These are phyloP conservation scores for Curvularia sp. DNA, from an alignment of 2,329 filamentous ascomycete species.

Conservation along the genomic window DNA sequence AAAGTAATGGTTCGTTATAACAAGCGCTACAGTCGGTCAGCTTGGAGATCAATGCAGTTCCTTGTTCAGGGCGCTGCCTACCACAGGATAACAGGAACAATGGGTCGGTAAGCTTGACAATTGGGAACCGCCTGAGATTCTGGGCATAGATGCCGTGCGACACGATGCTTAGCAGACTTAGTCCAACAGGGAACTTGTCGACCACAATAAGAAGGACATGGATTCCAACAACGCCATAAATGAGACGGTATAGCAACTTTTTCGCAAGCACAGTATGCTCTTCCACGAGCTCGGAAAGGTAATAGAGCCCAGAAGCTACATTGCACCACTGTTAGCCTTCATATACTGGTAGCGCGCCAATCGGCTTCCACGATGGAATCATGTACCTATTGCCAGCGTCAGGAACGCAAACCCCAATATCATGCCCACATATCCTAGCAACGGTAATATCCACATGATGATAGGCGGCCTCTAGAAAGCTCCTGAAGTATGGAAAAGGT, in stretches of 20 bases:
- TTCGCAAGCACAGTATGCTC: conserved; percentile 95
- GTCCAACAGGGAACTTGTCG: conserved; percentile 82
- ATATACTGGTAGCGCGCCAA: not conserved
- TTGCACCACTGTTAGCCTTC: conserved; percentile 5
- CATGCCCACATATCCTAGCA: conserved; percentile 88
- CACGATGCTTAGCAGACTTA: conserved; percentile 76
- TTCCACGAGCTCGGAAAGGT: conserved; percentile 96
- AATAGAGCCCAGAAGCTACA: conserved; percentile 93
- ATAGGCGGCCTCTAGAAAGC: conserved; percentile 6
- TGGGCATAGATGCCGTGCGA: conserved; percentile 87
- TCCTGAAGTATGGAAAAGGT: conserved; percentile 11
- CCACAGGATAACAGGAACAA: conserved; percentile 84
- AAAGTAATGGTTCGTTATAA: conserved; percentile 88
- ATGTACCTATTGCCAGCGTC: conserved; percentile 85
- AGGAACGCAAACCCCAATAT: conserved; percentile 91
- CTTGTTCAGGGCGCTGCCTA: conserved; percentile 52
- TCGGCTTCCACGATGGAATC: not conserved
- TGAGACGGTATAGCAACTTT: conserved; percentile 81
- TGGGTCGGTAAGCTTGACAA: conserved; percentile 87
- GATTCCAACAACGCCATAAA: conserved; percentile 78
- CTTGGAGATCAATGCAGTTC: not conserved
- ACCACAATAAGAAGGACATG: conserved; percentile 79
- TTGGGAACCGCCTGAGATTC: conserved; percentile 78
- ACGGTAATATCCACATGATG: conserved; percentile 92
- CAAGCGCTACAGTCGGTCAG: conserved; percentile 65